Evolutionary conservation across 495 filamentous ascomycete species (phyloP).

Genomic region (Daldinia decipiens): DNA sequence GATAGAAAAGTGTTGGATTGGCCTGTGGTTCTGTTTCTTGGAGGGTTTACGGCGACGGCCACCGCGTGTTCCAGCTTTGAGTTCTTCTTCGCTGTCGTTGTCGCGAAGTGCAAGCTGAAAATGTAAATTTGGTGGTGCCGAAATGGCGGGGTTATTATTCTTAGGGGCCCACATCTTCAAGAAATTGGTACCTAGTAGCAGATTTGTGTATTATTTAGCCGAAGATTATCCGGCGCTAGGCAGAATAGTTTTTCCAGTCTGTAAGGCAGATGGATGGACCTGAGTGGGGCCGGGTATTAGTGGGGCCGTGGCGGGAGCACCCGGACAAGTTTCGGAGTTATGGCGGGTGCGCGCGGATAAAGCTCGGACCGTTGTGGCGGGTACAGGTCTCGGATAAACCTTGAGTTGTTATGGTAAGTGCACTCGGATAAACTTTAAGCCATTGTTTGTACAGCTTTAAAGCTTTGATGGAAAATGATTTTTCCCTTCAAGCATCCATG

Average conservation of each 20-base stretch:
- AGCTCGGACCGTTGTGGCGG: no score
- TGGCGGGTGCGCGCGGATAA: no score
- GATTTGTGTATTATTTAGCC: neutral
- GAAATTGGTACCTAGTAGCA: neutral
- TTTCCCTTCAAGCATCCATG: no score
- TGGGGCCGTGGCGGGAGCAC: no score
- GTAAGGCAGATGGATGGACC: neutral
- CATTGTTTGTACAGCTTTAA: no score
- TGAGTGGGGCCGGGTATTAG: no score
- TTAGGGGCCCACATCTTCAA: constrained; percentile 5
- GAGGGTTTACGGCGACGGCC: neutral
- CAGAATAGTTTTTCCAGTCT: neutral
- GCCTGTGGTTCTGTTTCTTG: neutral
- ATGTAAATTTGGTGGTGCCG: constrained; percentile 9
- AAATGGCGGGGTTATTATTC: constrained; percentile 9
- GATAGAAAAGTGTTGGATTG: neutral
- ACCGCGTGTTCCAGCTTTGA: neutral
- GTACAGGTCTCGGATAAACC: no score
- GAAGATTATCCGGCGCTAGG: constrained; percentile 1
- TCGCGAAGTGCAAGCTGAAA: constrained; percentile 4
- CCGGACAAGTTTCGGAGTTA: no score
- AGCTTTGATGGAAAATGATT: no score
- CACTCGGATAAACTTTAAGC: no score
- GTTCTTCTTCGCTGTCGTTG: constrained; percentile 1
- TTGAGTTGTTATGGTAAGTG: no score